These are phyloP conservation scores for Pichia cephalocereana DNA, from an alignment of 805 yeast species.

Conservation along the genomic window DNA sequence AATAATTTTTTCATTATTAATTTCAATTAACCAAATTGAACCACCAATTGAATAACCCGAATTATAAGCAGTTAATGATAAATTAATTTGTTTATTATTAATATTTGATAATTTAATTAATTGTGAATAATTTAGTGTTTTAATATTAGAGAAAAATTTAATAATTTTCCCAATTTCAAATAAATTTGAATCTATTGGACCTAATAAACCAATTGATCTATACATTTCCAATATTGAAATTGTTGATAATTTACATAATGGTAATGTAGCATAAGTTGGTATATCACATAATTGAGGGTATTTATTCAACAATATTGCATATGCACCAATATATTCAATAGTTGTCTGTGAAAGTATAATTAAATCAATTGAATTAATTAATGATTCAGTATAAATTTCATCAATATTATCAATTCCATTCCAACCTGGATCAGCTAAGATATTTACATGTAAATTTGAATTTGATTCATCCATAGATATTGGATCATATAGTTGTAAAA, in stretches of 20 bases:
- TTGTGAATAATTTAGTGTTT: slow-evolving; percentile 70
- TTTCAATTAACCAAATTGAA: slow-evolving; percentile 66
- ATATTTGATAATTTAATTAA: slow-evolving; percentile 32
- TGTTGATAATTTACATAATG: slow-evolving; percentile 79
- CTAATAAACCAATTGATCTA: slow-evolving; percentile 61
- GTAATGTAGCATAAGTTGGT: slow-evolving; percentile 83
- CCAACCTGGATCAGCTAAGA: slow-evolving; percentile 73
- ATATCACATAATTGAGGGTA: slow-evolving; percentile 54
- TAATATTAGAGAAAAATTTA: slow-evolving; percentile 63
- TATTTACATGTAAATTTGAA: slow-evolving; percentile 23
- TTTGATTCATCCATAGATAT: background rate
- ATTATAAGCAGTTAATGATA: slow-evolving; percentile 69
- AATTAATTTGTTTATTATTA: slow-evolving; percentile 49
- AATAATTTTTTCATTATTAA: slow-evolving; percentile 67
- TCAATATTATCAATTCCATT: slow-evolving; percentile 33
- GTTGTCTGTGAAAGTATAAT: slow-evolving; percentile 85
- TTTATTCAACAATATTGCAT: slow-evolving; percentile 50
- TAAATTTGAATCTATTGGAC: slow-evolving; percentile 51
- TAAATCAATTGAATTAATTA: slow-evolving; percentile 39
- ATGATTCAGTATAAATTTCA: slow-evolving; percentile 1
- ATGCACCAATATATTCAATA: slow-evolving; percentile 71
- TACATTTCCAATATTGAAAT: slow-evolving; percentile 79
- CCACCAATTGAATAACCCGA: slow-evolving; percentile 96
- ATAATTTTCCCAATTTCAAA: slow-evolving; percentile 71
- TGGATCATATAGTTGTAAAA: slow-evolving; percentile 23